Conservation (phyloP, 2,329 filamentous ascomycete genomes). For the Paraphaeosphaeria sporulosa region DNA sequence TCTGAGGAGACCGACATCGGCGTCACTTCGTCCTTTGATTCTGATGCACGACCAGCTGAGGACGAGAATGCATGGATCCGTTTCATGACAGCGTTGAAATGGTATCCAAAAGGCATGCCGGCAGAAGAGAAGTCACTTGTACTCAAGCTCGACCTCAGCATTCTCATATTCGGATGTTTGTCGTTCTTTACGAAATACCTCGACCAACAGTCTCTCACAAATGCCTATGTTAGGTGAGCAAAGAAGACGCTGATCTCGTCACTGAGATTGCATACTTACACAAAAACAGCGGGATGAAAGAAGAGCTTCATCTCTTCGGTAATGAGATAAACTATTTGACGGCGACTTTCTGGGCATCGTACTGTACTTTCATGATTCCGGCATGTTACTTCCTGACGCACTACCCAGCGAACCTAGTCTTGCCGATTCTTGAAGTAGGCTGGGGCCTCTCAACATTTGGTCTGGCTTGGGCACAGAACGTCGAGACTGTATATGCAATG, state of each 20-base stretch:
- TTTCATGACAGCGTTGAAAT: slow-evolving; percentile 24
- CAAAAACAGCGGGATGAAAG: slow-evolving; percentile 19
- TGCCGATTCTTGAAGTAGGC: slow-evolving; percentile 29
- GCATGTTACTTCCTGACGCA: slow-evolving; percentile 50
- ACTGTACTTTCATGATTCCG: slow-evolving; percentile 53
- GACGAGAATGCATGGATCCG: slow-evolving; percentile 20
- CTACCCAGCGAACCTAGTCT: slow-evolving; percentile 30
- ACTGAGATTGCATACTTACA: neutral
- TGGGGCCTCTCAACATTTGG: slow-evolving; percentile 36
- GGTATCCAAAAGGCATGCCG: slow-evolving; percentile 46
- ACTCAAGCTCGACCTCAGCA: slow-evolving; percentile 49
- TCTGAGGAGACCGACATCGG: neutral
- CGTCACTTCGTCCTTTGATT: neutral
- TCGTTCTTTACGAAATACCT: slow-evolving; percentile 54
- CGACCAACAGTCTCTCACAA: slow-evolving; percentile 30
- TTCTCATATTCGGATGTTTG: slow-evolving; percentile 50
- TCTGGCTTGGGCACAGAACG: slow-evolving; percentile 26
- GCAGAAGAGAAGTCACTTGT: slow-evolving; percentile 45
- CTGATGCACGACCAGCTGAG: neutral
- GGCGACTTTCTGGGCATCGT: slow-evolving; percentile 46
- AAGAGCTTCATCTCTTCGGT: slow-evolving; percentile 21
- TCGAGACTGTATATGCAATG: slow-evolving; percentile 30
- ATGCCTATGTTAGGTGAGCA: slow-evolving; percentile 21
- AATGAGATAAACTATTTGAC: slow-evolving; percentile 24
- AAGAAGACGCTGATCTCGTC: neutral